These are phyloP conservation scores for Emmonsia crescens DNA, from an alignment of 2,329 filamentous ascomycete species.

Conservation along the genomic window DNA sequence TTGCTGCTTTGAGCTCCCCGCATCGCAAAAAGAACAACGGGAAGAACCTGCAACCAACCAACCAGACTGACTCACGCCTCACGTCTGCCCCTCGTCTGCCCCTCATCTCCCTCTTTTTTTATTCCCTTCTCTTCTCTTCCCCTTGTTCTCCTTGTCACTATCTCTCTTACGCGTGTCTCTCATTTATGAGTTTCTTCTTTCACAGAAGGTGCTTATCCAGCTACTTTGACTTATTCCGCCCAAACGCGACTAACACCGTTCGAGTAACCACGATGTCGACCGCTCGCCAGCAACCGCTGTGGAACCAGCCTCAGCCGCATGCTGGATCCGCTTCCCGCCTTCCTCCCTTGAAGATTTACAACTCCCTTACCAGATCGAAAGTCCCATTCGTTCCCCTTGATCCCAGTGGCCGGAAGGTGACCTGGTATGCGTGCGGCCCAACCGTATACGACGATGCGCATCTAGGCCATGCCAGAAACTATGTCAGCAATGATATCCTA, in stretches of 20 bases:
- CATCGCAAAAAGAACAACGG: background rate
- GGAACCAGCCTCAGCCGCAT: slow-evolving; percentile 30
- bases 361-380: slow-evolving; percentile 65
- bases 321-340: slow-evolving; percentile 25
- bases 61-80: background rate
- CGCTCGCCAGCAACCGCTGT: slow-evolving; percentile 35
- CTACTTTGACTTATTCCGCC: background rate
- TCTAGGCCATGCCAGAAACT: slow-evolving; percentile 76
- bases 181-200: slow-evolving; percentile 6
- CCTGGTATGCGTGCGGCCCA: slow-evolving; percentile 84
- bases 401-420: slow-evolving; percentile 54
- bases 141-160: background rate
- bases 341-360: slow-evolving; percentile 62
- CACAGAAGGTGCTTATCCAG: background rate
- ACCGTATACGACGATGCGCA: slow-evolving; percentile 76
- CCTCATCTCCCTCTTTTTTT: background rate
- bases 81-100: background rate
- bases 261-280: slow-evolving; percentile 15
- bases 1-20: background rate
- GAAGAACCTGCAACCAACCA: background rate
- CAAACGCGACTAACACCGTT: background rate
- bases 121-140: background rate
- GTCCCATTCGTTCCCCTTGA: slow-evolving; percentile 65
- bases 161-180: background rate
- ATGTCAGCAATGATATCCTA: slow-evolving; percentile 82